These are phyloP conservation scores for Bothriochloa decipiens DNA, from an alignment of 176 grass and related monocot species.

Conservation along the genomic window DNA sequence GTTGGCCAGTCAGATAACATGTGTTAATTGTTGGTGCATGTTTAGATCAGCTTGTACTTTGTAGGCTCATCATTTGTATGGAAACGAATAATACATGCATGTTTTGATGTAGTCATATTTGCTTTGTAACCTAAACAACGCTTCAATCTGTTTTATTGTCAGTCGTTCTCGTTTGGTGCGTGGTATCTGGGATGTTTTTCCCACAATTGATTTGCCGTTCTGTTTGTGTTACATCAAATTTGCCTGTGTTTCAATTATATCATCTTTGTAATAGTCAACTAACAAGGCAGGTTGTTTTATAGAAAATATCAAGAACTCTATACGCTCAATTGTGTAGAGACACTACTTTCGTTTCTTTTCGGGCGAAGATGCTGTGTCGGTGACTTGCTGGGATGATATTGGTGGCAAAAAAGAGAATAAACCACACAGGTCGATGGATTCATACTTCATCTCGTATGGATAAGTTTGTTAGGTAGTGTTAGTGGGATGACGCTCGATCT, in stretches of 20 bases:
- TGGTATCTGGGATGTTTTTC: background rate
- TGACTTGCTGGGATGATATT: background rate
- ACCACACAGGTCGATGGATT: background rate
- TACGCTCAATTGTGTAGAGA: background rate
- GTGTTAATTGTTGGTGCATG: slow-evolving; percentile 23
- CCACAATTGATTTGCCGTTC: background rate
- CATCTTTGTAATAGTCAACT: background rate
- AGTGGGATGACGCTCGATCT: background rate
- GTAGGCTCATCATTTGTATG: slow-evolving; percentile 40
- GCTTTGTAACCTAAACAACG: slow-evolving; percentile 8
- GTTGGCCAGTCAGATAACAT: background rate
- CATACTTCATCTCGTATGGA: no score
- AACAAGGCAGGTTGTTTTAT: background rate
- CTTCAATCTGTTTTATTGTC: slow-evolving; percentile 16
- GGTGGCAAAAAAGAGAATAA: background rate
- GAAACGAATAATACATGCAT: slow-evolving; percentile 36
- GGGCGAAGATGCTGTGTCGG: background rate
- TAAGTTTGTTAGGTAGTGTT: background rate
- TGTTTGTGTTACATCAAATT: background rate
- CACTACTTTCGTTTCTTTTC: background rate
- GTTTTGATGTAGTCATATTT: slow-evolving; percentile 38
- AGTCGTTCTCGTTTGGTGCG: slow-evolving; percentile 11
- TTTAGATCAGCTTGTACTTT: slow-evolving; percentile 45
- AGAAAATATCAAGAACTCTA: background rate
- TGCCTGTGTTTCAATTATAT: background rate